phyloP scores from a whole-genome alignment of 2,329 filamentous ascomycete species.

The Ustilaginoidea virens region DNA sequence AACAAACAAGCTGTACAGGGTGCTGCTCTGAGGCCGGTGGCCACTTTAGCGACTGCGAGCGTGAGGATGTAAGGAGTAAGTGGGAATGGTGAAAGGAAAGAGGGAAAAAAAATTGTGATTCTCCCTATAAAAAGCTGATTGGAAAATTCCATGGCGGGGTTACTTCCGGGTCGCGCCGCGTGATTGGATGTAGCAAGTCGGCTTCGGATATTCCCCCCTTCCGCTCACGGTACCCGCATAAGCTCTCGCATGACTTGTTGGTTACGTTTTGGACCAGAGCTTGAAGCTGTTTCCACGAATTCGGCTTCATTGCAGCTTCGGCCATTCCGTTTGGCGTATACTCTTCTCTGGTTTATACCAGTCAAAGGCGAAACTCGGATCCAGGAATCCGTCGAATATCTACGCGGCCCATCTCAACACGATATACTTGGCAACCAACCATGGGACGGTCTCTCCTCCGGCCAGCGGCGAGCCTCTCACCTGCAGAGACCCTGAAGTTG shows the following conservation, averaged over 20 bases:
- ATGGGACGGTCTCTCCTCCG: slow-evolving; percentile 40
- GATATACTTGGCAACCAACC: no score
- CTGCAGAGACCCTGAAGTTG: slow-evolving; percentile 37
- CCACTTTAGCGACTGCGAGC: neutral
- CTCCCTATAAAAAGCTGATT: no score
- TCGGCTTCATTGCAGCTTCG: neutral
- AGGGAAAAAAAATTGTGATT: neutral
- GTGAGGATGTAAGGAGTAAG: neutral
- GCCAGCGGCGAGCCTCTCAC: slow-evolving; percentile 40
- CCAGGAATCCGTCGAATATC: no score
- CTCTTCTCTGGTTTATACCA: no score
- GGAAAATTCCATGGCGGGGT: no score
- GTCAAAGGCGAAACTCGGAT: no score
- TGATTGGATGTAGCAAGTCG: slow-evolving; percentile 2
- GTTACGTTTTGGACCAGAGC: no score
- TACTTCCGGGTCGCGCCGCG: no score
- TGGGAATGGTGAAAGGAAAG: neutral
- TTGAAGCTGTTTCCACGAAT: neutral
- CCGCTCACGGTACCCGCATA: neutral
- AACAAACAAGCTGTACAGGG: neutral
- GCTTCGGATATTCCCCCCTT: slow-evolving; percentile 3
- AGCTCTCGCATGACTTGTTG: no score
- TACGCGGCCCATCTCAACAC: no score
- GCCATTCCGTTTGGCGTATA: no score
- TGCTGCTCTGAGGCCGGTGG: neutral